phyloP scores from a whole-genome alignment of 352 stramenopile species.

The Pythium sukuiense region DNA sequence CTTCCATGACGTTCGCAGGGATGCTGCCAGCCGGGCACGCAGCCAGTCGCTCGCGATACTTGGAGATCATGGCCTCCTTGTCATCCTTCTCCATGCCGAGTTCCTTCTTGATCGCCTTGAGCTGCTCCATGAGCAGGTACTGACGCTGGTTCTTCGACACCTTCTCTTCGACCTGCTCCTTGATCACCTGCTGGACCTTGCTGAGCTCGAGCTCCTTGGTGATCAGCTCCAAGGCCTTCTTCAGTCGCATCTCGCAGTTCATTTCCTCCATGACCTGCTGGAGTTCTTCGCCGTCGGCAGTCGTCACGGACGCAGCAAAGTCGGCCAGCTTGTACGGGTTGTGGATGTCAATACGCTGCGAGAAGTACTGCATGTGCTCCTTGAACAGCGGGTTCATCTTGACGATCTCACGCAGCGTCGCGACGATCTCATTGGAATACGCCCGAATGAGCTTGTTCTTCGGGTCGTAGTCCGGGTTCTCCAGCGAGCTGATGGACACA shows the following conservation, averaged over 20 bases:
- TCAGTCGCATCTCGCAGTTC: constrained; percentile 93
- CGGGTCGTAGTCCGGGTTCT: constrained; percentile 69
- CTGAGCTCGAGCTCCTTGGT: constrained; percentile 96
- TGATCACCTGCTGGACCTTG: constrained; percentile 98
- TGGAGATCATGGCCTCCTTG: constrained; percentile 97
- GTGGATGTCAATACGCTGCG: constrained; percentile 92
- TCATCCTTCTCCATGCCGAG: constrained; percentile 99
- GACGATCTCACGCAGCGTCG: constrained; percentile 95
- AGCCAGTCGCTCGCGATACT: constrained; percentile 92
- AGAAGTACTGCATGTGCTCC: constrained; percentile 98
- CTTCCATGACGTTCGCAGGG: constrained; percentile 82
- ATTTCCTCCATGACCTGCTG: constrained; percentile 95
- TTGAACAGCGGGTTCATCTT: constrained; percentile 97
- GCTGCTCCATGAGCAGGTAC: constrained; percentile 98
- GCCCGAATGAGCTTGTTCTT: constrained; percentile 92
- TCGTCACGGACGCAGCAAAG: constrained; percentile 96
- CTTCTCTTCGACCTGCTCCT: constrained; percentile 88
- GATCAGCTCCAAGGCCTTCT: constrained; percentile 96
- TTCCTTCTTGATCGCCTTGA: constrained; percentile 99
- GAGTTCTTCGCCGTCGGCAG: constrained; percentile 90
- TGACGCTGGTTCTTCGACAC: constrained; percentile 97
- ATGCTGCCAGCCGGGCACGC: constrained; percentile 62
- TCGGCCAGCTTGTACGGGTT: constrained; percentile 98
- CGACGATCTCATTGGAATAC: constrained; percentile 98
- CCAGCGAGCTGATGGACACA: constrained; percentile 68